Evolutionary conservation across 2,329 filamentous ascomycete genomes (phyloP), one percentile per base, ranked within the genome.

Genomic region (Ceratocystis alfenasii): DNA sequence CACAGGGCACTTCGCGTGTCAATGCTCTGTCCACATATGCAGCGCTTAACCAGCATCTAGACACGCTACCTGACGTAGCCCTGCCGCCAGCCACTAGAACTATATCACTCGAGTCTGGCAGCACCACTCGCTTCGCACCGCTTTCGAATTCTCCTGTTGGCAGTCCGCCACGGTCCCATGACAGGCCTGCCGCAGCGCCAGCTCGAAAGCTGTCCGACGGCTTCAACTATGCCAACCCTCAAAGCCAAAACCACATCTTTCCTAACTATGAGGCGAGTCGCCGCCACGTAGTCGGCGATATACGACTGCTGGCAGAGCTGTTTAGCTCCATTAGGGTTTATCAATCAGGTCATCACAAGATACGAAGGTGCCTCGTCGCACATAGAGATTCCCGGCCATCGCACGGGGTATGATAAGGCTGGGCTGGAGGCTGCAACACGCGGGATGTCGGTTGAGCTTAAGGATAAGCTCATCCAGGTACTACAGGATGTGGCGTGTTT

Each of bases 391-490:
- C 46, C 57, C 4, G 30, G 48, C 10, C 28, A 53, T 28, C 55
- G 57, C 8, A 50, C 55, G 4, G 64, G 64, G n/a, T 62, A 61
- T 30, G 64, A 66, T 33, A 33, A 50, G 36, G 59, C 59, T 12
- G 59, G 48, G 48, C 17, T 62, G 17, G 33, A 55, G 59, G 44
- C 44, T 8, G 55, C 64, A 20, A 36, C 59, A 30, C 44, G 59
- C 8, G 64, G 57, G 3, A 61, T 66, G 44, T 50, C 57, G 28
- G n/a, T 46, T 10, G 46, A 62, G 30, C 44, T 66, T 1, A 53
- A 28, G 22, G 64, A 66, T 12, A 66, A 62, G 44, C 48, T 66
- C 30, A 59, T 50, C 25, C 30, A 53, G 59, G 59, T 66, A 15
- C 33, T 62, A 46, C 55, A 62, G 20, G 30, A 55, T 20, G 53